Conservation (phyloP, 768 basidiomycete species). For the Trametes gibbosa region DNA sequence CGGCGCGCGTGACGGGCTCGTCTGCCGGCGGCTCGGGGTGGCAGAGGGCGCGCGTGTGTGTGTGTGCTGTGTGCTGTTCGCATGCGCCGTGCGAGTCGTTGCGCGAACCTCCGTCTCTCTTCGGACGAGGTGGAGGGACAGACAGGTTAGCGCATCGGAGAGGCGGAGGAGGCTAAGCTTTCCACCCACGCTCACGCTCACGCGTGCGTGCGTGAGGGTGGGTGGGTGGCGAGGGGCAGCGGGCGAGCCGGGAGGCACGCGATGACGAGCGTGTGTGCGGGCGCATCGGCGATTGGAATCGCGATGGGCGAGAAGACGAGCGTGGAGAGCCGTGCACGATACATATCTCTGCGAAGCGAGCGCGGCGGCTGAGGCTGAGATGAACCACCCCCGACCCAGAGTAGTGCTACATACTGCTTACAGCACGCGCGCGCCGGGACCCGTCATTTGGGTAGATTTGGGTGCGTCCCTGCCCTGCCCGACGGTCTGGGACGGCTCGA, state of each 20-base stretch:
- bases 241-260: constrained; percentile 7
- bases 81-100: constrained; percentile 1
- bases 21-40: not conserved
- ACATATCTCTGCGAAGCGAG: not conserved
- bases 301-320: constrained; percentile 8
- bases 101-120: not conserved
- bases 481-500: not conserved
- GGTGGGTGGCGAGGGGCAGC: not conserved
- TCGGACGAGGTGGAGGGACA: not conserved
- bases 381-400: too few relatives aligned
- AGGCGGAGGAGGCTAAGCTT: too few relatives aligned
- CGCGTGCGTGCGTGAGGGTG: not conserved
- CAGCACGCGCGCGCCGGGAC: not conserved
- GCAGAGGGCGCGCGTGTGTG: not conserved
- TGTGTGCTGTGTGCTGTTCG: too few relatives aligned
- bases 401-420: too few relatives aligned
- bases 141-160: too few relatives aligned
- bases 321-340: too few relatives aligned
- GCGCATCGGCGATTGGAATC: constrained; percentile 18
- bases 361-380: too few relatives aligned
- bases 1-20: not conserved
- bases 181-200: too few relatives aligned
- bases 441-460: not conserved
- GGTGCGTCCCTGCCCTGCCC: not conserved
- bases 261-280: not conserved